Conservation (phyloP, 2,329 filamentous ascomycete species). For the Myrmaecium sp. region DNA sequence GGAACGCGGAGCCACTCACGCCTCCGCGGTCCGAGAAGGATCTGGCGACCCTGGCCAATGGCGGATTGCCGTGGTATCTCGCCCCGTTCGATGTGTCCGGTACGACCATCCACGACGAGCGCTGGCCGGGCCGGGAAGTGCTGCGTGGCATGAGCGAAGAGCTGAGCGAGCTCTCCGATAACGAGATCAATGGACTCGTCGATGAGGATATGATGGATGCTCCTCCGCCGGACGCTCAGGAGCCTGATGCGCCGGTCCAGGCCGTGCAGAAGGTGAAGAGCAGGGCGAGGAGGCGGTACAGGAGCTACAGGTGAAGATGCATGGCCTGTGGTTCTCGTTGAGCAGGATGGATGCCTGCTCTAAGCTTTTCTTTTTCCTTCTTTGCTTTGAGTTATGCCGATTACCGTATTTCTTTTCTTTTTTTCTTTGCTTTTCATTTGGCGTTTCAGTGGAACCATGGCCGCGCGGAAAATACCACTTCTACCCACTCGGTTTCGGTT, state of each 20-base stretch:
- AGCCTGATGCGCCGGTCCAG: slow-evolving; percentile 11
- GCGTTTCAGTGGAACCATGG: too few species aligned
- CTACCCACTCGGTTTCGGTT: too few species aligned
- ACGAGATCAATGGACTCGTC: slow-evolving; percentile 53
- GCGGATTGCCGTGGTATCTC: slow-evolving; percentile 80
- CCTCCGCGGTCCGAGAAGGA: slow-evolving; percentile 43
- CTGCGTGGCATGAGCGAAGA: slow-evolving; percentile 63
- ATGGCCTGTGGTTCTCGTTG: too few species aligned
- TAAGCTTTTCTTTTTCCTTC: too few species aligned
- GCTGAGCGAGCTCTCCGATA: slow-evolving; percentile 81
- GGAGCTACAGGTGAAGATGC: too few species aligned
- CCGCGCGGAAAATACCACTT: too few species aligned
- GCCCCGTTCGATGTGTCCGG: slow-evolving; percentile 63
- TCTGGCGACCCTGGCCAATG: slow-evolving; percentile 30
- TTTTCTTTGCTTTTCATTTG: too few species aligned
- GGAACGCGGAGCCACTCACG: slow-evolving; percentile 39
- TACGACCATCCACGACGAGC: slow-evolving; percentile 59
- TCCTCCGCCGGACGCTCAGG: slow-evolving; percentile 9
- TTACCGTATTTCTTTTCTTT: too few species aligned
- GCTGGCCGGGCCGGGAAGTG: slow-evolving; percentile 58
- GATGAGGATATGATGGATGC: slow-evolving; percentile 14
- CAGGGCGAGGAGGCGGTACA: slow-evolving; percentile 12
- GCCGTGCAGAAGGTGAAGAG: slow-evolving; percentile 13
- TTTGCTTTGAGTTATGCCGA: too few species aligned
- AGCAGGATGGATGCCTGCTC: too few species aligned